Base-by-base conservation (phyloP, 257 asterid species). In the Ilex asprella region DNA sequence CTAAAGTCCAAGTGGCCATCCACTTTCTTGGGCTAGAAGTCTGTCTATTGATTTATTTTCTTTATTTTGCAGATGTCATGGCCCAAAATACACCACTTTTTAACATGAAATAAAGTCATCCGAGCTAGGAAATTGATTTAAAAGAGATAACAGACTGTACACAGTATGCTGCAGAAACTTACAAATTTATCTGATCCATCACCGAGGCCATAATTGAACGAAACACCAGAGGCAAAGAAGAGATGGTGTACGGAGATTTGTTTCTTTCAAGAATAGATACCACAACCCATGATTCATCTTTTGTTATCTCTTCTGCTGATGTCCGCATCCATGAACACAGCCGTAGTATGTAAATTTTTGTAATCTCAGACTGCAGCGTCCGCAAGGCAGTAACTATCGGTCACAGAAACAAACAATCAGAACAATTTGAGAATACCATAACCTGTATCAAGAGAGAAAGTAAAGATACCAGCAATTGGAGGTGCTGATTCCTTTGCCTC, bases 311-410 rank as follows among this genome's bases (percentile, higher is more conserved):
- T 64, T 89, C 95, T 54, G 91, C 78, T 64, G 95, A 82, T 66
- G 84, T 70, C 50, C 94, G 88, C 96, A 92, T 92, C 99, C 97
- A 92, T 31, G 97, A 85, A 82, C 99, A 86, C 43, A 92, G 88
- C 86, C 97, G 85, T 68, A 79, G 67, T 76, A 86, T 80, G 72
- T 86, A 86, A 71, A 89, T 72, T 72, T 84, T 92, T 55, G 96
- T 86, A 71, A 87, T 73, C 81, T 89, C 94, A 59, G 81, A 85
- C 75, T 85, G 97, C 68, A 92, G 96, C 31, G 78, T 60, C 73
- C 88, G 82, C 82, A 92, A 67, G 67, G 81, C 85, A 59, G 84
- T 62, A 69, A 86, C 99, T 89, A 96, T 78, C 71, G 75, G 16
- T 53, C 50, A 74, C 56, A 63, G 66, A 70, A 51, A 31, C 43